Percentiles rank a stretch among this genome's conserved stretches.
Evolutionary conservation across 2,329 filamentous ascomycete genomes (phyloP).

Genomic region (Colletotrichum truncatum): DNA sequence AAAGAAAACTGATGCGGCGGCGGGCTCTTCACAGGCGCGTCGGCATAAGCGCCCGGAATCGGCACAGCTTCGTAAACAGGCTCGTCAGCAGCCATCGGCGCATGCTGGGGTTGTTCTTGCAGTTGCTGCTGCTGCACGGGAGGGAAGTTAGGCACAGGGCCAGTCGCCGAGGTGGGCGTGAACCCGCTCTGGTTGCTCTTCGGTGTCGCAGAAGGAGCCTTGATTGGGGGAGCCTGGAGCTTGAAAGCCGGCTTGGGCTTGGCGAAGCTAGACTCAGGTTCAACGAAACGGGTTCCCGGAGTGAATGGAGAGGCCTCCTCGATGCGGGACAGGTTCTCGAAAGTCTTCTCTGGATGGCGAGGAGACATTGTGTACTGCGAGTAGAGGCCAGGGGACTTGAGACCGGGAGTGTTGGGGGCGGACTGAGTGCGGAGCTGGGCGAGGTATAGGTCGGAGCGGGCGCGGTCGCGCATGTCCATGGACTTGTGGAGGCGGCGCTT

Average conservation of each 20-base stretch:
- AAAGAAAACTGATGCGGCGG: conserved; percentile 55
- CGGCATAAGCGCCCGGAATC: conserved; percentile 85
- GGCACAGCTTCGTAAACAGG: conserved; percentile 86
- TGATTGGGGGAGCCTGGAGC: conserved; percentile 84
- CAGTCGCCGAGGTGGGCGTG: conserved; percentile 53
- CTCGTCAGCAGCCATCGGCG: conserved; percentile 79
- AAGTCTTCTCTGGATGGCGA: conserved; percentile 48
- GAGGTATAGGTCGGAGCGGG: conserved; percentile 94
- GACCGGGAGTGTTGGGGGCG: conserved; percentile 93
- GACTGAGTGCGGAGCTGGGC: conserved; percentile 86
- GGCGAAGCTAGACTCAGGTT: conserved; percentile 71
- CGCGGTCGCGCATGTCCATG: conserved; percentile 95
- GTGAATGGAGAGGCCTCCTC: conserved; percentile 57
- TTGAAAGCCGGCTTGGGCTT: conserved; percentile 71
- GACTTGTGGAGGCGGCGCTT: conserved; percentile 96
- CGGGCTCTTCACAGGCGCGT: conserved; percentile 62
- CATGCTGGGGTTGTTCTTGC: conserved; percentile 68
- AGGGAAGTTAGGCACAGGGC: conserved; percentile 46
- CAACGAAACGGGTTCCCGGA: conserved; percentile 63
- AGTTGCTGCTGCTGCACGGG: conserved; percentile 57
- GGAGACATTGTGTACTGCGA: conserved; percentile 54
- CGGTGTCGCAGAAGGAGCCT: conserved; percentile 81
- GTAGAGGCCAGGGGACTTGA: conserved; percentile 69
- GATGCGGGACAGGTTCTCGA: conserved; percentile 61
- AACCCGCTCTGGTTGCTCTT: conserved; percentile 73